Evolutionary conservation across 148 eudicot species (phyloP).

Genomic region (Cornus suecica): DNA sequence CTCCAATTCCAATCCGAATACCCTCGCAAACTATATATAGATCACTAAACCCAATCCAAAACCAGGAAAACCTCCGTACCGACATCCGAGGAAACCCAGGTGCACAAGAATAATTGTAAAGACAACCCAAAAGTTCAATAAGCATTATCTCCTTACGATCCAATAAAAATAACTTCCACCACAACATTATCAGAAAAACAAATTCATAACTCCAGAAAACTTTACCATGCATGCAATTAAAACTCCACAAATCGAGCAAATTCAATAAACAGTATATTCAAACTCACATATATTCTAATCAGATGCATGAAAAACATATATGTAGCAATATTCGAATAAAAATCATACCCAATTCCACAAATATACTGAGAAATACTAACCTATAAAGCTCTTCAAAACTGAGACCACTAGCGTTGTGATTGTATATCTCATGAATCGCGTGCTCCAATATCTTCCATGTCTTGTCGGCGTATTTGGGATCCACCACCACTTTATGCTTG

Average conservation of each 20-base stretch:
- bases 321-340: too few species aligned
- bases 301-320: neutral
- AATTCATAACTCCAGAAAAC: neutral
- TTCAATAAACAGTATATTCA: neutral
- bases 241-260: neutral
- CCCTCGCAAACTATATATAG: too few species aligned
- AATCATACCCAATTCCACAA: too few species aligned
- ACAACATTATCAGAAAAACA: neutral
- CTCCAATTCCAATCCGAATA: neutral
- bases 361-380: slow-evolving; percentile 17
- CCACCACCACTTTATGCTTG: slow-evolving; percentile 72
- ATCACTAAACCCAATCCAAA: too few species aligned
- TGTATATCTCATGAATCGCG: slow-evolving; percentile 77
- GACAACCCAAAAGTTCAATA: neutral
- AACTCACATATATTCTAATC: neutral
- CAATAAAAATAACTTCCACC: neutral
- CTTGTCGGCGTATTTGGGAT: slow-evolving; percentile 79
- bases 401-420: slow-evolving; percentile 73
- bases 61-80: too few species aligned
- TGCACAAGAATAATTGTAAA: neutral
- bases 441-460: slow-evolving; percentile 83
- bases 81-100: too few species aligned
- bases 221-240: neutral
- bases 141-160: neutral
- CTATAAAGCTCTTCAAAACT: slow-evolving; percentile 83